Conservation (phyloP, 257 asterid species). For the Eucommia ulmoides region DNA sequence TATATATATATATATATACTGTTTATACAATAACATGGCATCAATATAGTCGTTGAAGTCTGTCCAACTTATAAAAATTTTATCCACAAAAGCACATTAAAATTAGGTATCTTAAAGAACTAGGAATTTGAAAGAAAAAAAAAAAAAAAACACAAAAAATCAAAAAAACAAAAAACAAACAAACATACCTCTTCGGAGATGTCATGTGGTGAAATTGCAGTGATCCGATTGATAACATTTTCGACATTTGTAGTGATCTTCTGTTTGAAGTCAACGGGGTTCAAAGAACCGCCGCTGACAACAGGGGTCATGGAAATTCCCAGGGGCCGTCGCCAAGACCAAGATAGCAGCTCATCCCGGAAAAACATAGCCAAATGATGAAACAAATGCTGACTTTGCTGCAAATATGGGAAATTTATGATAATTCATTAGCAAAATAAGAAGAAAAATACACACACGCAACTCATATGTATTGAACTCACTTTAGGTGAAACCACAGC, state of each 20-base stretch:
- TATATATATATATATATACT: too few species aligned
- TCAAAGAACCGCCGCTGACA: conserved; percentile 62
- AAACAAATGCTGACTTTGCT: conserved; percentile 97
- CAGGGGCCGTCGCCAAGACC: conserved; percentile 98
- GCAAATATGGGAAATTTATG: conserved; percentile 19
- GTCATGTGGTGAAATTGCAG: conserved; percentile 75
- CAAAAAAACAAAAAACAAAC: too few species aligned
- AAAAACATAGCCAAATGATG: conserved; percentile 97
- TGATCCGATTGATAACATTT: conserved; percentile 69
- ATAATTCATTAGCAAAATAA: conserved; percentile 8
- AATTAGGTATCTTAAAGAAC: too few species aligned
- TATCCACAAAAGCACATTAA: too few species aligned
- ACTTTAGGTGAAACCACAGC: conserved; percentile 98
- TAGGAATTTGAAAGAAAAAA: too few species aligned
- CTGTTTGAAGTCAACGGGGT: conserved; percentile 71
- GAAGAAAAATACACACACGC: neutral
- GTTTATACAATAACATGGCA: too few species aligned
- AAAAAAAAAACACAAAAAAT: too few species aligned
- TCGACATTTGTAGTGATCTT: conserved; percentile 78
- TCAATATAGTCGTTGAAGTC: too few species aligned
- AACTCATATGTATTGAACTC: conserved; percentile 13
- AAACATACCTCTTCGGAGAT: conserved; percentile 80
- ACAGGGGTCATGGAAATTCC: conserved; percentile 69
- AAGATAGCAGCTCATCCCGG: conserved; percentile 96
- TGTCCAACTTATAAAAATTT: too few species aligned